Evolutionary conservation across 1,284 basidiomycete genomes (phyloP), one percentile per base, ranked within the genome.

Genomic region (Dichomitus squalens): DNA sequence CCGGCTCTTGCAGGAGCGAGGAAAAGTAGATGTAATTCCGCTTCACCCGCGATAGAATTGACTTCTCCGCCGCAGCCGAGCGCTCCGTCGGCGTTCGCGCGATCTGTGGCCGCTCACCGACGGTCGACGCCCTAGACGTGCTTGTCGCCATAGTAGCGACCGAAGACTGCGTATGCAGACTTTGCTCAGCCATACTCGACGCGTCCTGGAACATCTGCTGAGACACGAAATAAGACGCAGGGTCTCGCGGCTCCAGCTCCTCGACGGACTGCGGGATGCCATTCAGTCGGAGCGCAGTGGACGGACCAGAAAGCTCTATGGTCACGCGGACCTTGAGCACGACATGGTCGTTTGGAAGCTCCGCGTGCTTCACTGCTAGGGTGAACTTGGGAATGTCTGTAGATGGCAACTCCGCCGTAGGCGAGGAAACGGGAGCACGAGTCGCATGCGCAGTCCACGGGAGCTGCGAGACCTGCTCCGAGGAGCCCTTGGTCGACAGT

Each of bases 21-120:
- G 96, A 96, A 72, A 99, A 99, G 73, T 99, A 96, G 58, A 98
- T 98, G 72, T 99, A 99, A 72, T 94, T 97, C 59, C 96, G 83
- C 68, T 90, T 86, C 29, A 98, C 91, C 58, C 95, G 80, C 14
- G 92, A 87, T 9, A 92, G 73, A 40, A 98, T 90, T 4, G 87
- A 84, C 70, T 93, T 92, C 65, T 93, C 86, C 2, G 84, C 87
- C 0, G 82, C 83, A 3, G 81, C 74, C 4, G 85, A 80, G 33
- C 90, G 80, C 58, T 87, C 86, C 0, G 80, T 76, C 7, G 71
- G 59, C 3, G 69, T 67, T 25, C 67, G 68, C 9, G 57, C 55
- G 9, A 73, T 61, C 29, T 74, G 74, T 2, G 76, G 75, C 48
- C 75, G 72, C 8, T 79, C 65, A 8, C 71, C 56, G 7, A 70